Conservation (phyloP, 768 basidiomycete species). For the Termitomyces sp. region DNA sequence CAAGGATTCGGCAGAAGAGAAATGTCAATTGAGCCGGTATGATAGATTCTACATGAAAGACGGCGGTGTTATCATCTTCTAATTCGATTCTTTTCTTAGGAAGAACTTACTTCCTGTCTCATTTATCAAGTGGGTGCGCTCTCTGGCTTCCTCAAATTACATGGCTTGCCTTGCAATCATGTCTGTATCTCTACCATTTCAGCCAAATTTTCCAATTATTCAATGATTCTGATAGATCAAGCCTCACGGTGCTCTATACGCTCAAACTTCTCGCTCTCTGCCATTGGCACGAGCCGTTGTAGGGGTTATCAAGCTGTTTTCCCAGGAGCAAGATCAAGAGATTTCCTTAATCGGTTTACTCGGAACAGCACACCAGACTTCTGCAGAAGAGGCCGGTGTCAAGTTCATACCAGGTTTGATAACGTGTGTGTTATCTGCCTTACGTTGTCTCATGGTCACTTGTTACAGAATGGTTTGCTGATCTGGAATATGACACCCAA, state of each 20-base stretch:
- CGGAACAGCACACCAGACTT: conserved; percentile 55
- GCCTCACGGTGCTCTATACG: conserved; percentile 59
- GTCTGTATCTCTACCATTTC: conserved; percentile 24
- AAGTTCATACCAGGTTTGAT: conserved; percentile 54
- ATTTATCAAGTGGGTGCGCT: conserved; percentile 68
- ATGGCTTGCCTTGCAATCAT: conserved; percentile 51
- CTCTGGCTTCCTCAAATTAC: conserved; percentile 48
- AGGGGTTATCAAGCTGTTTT: conserved; percentile 47
- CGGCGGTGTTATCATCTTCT: neutral
- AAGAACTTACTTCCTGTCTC: conserved; percentile 52
- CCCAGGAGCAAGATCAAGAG: conserved; percentile 18
- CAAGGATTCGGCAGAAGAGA: conserved; percentile 66
- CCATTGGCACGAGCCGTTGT: conserved; percentile 51
- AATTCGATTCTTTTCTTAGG: conserved; percentile 23
- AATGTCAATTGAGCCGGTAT: conserved; percentile 55
- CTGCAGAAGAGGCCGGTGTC: conserved; percentile 48
- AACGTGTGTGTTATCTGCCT: neutral
- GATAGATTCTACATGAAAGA: conserved; percentile 4
- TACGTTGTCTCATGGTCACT: neutral
- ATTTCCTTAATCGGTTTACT: conserved; percentile 61
- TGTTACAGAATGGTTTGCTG: conserved; percentile 61
- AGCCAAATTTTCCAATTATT: neutral
- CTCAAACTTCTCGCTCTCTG: conserved; percentile 50
- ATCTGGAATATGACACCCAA: conserved; percentile 52
- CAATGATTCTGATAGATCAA: conserved; percentile 35